Percentiles rank a stretch among this genome's conserved stretches.
Evolutionary conservation across 176 grass and related monocot species (phyloP).

Genomic region (Eremochloa ophiuroides): DNA sequence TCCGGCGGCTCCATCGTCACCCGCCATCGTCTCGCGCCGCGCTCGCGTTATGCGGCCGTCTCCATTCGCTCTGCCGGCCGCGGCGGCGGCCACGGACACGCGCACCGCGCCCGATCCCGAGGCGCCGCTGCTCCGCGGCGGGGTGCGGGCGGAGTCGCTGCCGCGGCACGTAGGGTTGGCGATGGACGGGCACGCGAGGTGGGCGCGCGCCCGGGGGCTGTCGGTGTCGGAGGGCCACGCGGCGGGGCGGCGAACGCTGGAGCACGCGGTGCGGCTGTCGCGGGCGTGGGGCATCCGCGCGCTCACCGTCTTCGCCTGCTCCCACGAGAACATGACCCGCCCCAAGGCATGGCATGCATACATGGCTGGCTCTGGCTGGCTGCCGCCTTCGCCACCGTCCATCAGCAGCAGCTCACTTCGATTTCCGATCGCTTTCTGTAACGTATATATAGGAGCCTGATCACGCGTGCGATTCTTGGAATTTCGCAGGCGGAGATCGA

Average conservation of each 20-base stretch:
- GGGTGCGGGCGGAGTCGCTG: conserved; percentile 29
- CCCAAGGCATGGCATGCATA: conserved; percentile 28
- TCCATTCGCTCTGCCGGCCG: not conserved
- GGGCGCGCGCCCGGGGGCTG: conserved; percentile 41
- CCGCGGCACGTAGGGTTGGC: conserved; percentile 56
- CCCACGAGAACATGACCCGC: conserved; percentile 55
- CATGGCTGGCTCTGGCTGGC: no score
- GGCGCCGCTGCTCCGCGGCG: not conserved
- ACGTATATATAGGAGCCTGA: no score
- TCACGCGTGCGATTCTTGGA: not conserved
- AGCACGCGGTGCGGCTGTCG: conserved; percentile 34
- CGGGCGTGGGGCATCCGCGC: conserved; percentile 37
- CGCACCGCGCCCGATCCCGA: not conserved
- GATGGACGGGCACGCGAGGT: conserved; percentile 62
- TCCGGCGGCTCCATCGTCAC: not conserved
- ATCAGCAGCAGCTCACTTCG: not conserved
- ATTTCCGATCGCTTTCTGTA: not conserved
- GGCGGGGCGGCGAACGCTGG: conserved; percentile 37
- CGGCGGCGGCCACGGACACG: not conserved
- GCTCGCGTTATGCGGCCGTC: not conserved
- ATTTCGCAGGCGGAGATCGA: not conserved
- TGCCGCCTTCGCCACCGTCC: no score
- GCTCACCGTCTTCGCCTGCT: conserved; percentile 60
- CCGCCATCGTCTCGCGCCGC: not conserved
- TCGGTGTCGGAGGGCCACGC: conserved; percentile 34